These are phyloP conservation scores for Metschnikowia kofuensis DNA, from an alignment of 805 yeast genomes.

Conservation along the genomic window DNA sequence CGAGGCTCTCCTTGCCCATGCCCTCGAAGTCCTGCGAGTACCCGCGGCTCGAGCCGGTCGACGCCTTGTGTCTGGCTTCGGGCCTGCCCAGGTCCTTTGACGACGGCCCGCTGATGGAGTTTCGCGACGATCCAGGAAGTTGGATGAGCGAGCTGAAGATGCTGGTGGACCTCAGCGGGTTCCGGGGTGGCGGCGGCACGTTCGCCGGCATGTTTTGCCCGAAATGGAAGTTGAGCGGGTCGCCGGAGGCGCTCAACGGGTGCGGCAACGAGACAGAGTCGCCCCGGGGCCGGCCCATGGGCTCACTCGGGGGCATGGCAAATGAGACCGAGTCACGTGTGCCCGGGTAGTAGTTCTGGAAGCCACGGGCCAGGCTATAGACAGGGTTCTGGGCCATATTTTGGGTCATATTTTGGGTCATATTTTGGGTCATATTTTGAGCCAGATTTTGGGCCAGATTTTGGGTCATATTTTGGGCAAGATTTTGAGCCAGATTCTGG, in stretches of 20 bases:
- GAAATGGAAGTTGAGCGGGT: constrained; percentile 1
- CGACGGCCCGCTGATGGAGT: constrained; percentile 30
- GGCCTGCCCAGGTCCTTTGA: constrained; percentile 4
- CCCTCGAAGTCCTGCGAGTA: constrained; percentile 24
- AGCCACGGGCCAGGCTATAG: constrained; percentile 3
- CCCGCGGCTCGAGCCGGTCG: constrained; percentile 8
- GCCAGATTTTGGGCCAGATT: too few species aligned
- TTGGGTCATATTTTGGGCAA: too few species aligned
- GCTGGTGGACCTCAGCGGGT: constrained; percentile 31
- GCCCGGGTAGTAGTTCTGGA: constrained; percentile 20
- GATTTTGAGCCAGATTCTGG: too few species aligned
- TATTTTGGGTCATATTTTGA: too few species aligned
- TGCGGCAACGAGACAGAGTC: constrained; percentile 41
- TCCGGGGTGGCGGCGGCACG: neutral
- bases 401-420: too few species aligned
- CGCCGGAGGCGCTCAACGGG: constrained; percentile 19
- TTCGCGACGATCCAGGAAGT: constrained; percentile 33
- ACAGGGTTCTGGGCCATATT: neutral
- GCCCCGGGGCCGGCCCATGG: constrained; percentile 30
- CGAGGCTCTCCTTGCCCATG: constrained; percentile 29
- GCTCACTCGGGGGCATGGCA: constrained; percentile 8
- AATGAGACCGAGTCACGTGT: constrained; percentile 17
- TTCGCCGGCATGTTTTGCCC: constrained; percentile 1
- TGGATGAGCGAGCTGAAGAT: constrained; percentile 40
- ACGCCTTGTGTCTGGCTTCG: neutral